These are phyloP conservation scores for Pseudozyma thailandica DNA, from an alignment of 1,284 basidiomycete genomes.

Conservation along the genomic window DNA sequence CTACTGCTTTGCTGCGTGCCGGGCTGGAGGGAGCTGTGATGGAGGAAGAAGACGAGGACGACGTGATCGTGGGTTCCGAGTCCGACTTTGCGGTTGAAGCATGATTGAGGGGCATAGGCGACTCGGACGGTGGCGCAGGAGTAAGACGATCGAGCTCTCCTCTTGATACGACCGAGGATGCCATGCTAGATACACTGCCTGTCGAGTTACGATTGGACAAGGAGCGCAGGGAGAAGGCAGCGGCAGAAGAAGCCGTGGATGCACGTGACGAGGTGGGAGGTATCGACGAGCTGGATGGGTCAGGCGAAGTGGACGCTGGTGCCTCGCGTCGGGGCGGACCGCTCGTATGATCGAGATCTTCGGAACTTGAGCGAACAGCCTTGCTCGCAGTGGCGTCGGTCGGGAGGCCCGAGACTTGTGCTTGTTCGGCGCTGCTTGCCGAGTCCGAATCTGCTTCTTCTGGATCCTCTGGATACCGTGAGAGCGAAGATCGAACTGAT, in stretches of 20 bases:
- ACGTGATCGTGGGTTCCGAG: slow-evolving; percentile 7
- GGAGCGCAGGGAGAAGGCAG: slow-evolving; percentile 53
- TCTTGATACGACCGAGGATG: slow-evolving; percentile 26
- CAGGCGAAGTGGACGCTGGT: slow-evolving; percentile 10
- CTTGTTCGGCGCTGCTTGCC: neutral
- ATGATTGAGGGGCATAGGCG: slow-evolving; percentile 10
- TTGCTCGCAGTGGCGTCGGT: slow-evolving; percentile 1
- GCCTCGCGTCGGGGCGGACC: neutral
- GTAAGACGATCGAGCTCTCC: slow-evolving; percentile 29
- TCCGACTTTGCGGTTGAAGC: slow-evolving; percentile 5
- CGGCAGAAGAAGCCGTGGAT: slow-evolving; percentile 50
- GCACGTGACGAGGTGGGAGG: slow-evolving; percentile 40
- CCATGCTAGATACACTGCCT: slow-evolving; percentile 47
- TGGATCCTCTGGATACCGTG: slow-evolving; percentile 18
- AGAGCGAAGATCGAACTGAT: slow-evolving; percentile 28
- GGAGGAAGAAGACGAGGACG: slow-evolving; percentile 21
- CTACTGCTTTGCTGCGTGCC: neutral
- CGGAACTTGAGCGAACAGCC: slow-evolving; percentile 3
- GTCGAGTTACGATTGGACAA: slow-evolving; percentile 56
- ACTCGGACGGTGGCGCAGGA: slow-evolving; percentile 11
- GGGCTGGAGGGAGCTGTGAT: slow-evolving; percentile 31
- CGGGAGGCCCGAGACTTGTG: slow-evolving; percentile 4
- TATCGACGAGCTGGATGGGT: slow-evolving; percentile 9
- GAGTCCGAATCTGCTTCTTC: slow-evolving; percentile 21
- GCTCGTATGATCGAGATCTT: slow-evolving; percentile 16